Evolutionary conservation across 331 rosid genomes (phyloP), one percentile per base, ranked within the genome.

Genomic region (Quercus lobata): DNA sequence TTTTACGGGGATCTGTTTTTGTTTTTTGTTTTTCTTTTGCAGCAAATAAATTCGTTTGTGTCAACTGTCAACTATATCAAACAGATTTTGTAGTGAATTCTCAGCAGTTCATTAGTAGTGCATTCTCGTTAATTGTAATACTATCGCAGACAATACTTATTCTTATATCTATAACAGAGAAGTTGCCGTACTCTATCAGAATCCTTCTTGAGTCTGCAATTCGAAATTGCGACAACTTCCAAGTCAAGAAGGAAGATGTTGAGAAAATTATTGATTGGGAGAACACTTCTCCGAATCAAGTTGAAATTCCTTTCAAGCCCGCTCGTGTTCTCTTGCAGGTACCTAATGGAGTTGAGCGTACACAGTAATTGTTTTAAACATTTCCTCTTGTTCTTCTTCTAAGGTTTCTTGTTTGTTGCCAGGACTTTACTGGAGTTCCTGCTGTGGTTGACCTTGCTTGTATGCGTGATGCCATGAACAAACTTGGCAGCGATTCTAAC

Each of bases 291-390:
- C 84, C 90, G 0, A 92, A 91, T 86, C 98, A 88, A 87, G 98
- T 91, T 61, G 98, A 94, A 84, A 94, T 94, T 83, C 95, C 97
- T 27, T 94, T 94, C 84, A 94, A 94, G 89, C 98, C 98, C 30
- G 97, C 98, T 18, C 98, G 98, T 80, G 98, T 94, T 65, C 93
- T 94, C 60, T 83, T 94, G 91, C 97, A 94, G 97, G 98, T 94
- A 79, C 22, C 8, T 66, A 57, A 15, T 73, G 53, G 75, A 73
- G 75, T 71, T 75, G 57, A 46, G 76, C 41, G 1, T 35, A 35
- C 49, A 21, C 71, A 19, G 15, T 22, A 69, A 3, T 69, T 49
- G 16, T 65, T 24, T 7, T 56, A 73, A n/a, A 35, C 17, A 12
- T 52, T 37, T 49, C 22, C 61, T 49, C 22, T 66, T 41, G 46